A percentile compares a stretch with the other conserved stretches of the same genome.
These are phyloP conservation scores for Salix purpurea DNA, from an alignment of 345 rosid species.

Conservation along the genomic window DNA sequence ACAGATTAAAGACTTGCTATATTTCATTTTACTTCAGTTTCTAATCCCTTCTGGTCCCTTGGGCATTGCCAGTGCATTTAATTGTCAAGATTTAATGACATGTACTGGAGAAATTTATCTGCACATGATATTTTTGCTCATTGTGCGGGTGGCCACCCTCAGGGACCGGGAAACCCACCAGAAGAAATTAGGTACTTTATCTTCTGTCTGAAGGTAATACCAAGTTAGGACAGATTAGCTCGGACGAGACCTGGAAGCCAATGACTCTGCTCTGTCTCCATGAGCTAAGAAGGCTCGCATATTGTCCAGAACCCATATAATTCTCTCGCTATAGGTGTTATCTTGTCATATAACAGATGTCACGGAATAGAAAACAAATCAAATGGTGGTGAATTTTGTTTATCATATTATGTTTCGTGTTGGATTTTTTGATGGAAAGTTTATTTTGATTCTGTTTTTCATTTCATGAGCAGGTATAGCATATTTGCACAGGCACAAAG, in stretches of 20 bases:
- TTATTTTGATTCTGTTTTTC: not conserved
- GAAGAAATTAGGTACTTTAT: no score
- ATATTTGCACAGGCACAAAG: constrained; percentile 18
- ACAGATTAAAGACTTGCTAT: no score
- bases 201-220: no score
- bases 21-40: not conserved
- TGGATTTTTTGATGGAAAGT: not conserved
- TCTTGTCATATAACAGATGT: not conserved
- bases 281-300: no score
- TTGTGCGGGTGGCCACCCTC: no score
- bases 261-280: no score
- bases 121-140: no score
- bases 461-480: constrained; percentile 20
- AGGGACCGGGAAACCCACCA: no score
- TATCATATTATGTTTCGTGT: not conserved
- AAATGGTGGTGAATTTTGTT: not conserved
- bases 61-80: not conserved
- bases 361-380: not conserved
- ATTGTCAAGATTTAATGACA: not conserved
- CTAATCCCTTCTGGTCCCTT: not conserved
- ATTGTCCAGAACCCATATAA: not conserved
- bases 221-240: no score
- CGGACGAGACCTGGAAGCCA: no score
- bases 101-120: not conserved
- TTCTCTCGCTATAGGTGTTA: not conserved